A percentile compares a stretch with the other conserved stretches of the same genome.
Evolutionary conservation across 2,329 filamentous ascomycete genomes (phyloP).

Genomic region (Sclerotinia sclerotiorum): DNA sequence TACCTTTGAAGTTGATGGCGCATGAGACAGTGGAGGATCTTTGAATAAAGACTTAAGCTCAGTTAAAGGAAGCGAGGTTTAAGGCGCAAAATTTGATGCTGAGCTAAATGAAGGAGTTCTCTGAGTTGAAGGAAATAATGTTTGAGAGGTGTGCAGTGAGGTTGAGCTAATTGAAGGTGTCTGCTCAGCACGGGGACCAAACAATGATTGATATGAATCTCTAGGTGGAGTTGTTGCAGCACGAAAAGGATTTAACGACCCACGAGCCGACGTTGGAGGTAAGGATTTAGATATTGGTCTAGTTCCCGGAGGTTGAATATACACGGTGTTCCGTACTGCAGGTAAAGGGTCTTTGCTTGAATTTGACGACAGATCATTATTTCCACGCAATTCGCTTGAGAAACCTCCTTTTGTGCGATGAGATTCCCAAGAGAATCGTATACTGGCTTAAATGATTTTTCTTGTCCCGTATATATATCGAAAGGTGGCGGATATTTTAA

Average conservation of each 20-base stretch:
- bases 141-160: not conserved
- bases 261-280: not conserved
- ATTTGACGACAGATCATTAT: not conserved
- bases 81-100: no score
- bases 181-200: not conserved
- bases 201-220: not conserved
- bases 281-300: not conserved
- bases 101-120: no score
- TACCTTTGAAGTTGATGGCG: no score
- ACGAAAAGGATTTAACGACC: not conserved
- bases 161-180: not conserved
- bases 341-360: not conserved
- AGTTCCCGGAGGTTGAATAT: slow-evolving; percentile 1
- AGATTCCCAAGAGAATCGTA: not conserved
- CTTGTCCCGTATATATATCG: no score
- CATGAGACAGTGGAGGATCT: not conserved
- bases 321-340: not conserved
- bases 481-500: not conserved
- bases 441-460: not conserved
- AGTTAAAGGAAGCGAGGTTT: no score
- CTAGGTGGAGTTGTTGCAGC: no score
- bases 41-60: not conserved
- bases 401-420: not conserved
- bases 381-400: not conserved
- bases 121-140: no score